Evolutionary conservation across 1,284 basidiomycete genomes (phyloP), one percentile per base, ranked within the genome.

Genomic region (Ceratobasidium sp.): DNA sequence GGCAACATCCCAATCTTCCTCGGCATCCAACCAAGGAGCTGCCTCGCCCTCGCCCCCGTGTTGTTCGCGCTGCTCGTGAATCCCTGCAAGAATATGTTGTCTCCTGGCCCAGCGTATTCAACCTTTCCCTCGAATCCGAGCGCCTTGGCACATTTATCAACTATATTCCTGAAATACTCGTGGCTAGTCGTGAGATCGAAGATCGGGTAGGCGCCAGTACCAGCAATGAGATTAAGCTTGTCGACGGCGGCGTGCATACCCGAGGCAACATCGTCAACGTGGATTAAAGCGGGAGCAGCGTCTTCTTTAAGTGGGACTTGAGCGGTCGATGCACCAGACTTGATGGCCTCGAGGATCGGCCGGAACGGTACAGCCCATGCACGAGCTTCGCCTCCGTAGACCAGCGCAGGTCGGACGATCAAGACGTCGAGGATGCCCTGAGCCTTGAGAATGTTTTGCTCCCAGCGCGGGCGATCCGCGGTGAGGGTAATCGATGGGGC

Each of bases 401-500:
- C 9, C 21, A 65, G n/a, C 1, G 26, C 41, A 1, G 62, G 62
- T 21, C 62, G 62, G 14, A 65, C 62, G 21, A 65, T 65, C 21
- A 65, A n/a, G 6, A 65, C 62, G 21, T 65, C 62, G 1, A 65
- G 46, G n/a, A 65, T 43, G n/a, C 46, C 62, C 32, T 52, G 62
- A 28, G 62, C 30, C 23, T 48, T 26, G 23, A 65, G 14, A n/a
- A 65, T 50, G 12, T 21, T 45, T 23, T 45, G 43, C 21, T 65
- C 62, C 34, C 34, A 48, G 16, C 34, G 21, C 1, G 46, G 45
- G 2, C 62, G 41, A 12, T 14, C n/a, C 12, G 4, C 28, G 4
- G 21, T 8, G 1, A 50, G 9, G 3, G 62, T 23, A 10, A 53
- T 6, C 14, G 62, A 46, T 18, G 41, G 46, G 26, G 28, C 21